Base-by-base conservation (phyloP, 306 rosid species). In the Geum urbanum region DNA sequence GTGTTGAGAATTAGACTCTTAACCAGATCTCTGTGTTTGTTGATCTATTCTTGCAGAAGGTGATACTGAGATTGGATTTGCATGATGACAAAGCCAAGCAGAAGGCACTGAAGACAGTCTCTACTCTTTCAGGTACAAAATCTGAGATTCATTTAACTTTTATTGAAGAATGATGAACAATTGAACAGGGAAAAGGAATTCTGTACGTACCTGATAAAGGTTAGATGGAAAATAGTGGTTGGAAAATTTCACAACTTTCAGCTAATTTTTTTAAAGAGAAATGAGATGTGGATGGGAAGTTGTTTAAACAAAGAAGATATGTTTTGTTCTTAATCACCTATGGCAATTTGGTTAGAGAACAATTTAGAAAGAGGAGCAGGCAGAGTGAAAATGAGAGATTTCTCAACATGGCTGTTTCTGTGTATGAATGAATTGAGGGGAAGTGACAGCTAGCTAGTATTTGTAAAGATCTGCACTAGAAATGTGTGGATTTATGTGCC, bases 21-120 rank as follows among this genome's bases (percentile, higher is more conserved):
- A 75, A 32, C 63, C 79, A 66, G 84, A 79, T 60, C 19, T 71
- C 58, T 19, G 48, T 67, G 44, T 44, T 69, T 69, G 16, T 15
- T 79, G 75, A 48, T 76, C 76, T 76, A 40, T 76, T 53, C 13
- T 78, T 70, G 61, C 91, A 91, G 99, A 95, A 95, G 82, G 41
- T 84, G 58, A 86, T 95, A 47, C 73, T 95, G 84, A 89, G 82
- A 74, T 69, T 95, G 76, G 99, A 84, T 69, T 77, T 95, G 78
- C 83, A 76, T 18, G 96, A 89, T 79, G 92, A 74, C 83, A 95
- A 70, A 71, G 95, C 89, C 71, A 95, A 95, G 78, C 92, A 91
- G 84, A 95, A 87, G 82, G 99, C 99, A 54, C 53, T 95, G 77
- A 95, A 86, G 84, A 84, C 91, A 3, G 91, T 91, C 60, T 87